phyloP scores from a whole-genome alignment of 2,329 filamentous ascomycete genomes.

The Anthostomella pinea region DNA sequence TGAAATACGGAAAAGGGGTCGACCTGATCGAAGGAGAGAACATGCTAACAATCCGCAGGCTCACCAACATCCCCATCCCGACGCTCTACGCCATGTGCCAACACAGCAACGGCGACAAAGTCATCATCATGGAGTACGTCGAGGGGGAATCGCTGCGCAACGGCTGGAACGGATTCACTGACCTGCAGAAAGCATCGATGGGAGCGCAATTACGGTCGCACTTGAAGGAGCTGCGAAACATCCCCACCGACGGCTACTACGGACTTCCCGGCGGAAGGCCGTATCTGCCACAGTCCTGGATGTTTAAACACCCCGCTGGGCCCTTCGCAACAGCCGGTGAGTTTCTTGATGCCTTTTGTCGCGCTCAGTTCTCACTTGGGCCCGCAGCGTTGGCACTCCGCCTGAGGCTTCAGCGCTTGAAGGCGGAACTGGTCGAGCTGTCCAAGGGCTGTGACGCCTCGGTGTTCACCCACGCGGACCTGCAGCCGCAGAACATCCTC shows the following conservation, averaged over 20 bases:
- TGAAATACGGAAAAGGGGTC: conserved; percentile 26
- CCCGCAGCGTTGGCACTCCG: conserved; percentile 26
- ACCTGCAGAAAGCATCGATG: background rate
- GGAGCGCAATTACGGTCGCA: conserved; percentile 4
- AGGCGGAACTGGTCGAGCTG: conserved; percentile 7
- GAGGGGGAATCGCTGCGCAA: background rate
- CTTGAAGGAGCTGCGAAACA: conserved; percentile 3
- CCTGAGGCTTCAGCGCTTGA: conserved; percentile 20
- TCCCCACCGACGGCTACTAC: conserved; percentile 4
- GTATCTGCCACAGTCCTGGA: conserved; percentile 26
- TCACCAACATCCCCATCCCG: conserved; percentile 28
- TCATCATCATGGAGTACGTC: conserved; percentile 9
- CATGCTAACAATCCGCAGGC: conserved; percentile 29
- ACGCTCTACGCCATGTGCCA: conserved; percentile 32
- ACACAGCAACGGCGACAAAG: conserved; percentile 17
- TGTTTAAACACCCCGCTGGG: conserved; percentile 25
- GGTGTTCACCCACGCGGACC: conserved; percentile 34
- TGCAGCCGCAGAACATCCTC: conserved; percentile 34
- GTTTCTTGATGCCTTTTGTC: conserved; percentile 2
- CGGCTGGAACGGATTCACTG: background rate
- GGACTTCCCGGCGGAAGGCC: conserved; percentile 1
- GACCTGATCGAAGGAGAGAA: conserved; percentile 30
- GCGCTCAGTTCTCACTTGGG: conserved; percentile 3
- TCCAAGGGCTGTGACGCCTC: conserved; percentile 20
- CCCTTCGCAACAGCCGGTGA: conserved; percentile 3